A percentile compares a stretch with the other conserved stretches of the same genome.
phyloP scores from a whole-genome alignment of 371 early-diverging fungal genomes.

The Syncephalastrum racemosum region DNA sequence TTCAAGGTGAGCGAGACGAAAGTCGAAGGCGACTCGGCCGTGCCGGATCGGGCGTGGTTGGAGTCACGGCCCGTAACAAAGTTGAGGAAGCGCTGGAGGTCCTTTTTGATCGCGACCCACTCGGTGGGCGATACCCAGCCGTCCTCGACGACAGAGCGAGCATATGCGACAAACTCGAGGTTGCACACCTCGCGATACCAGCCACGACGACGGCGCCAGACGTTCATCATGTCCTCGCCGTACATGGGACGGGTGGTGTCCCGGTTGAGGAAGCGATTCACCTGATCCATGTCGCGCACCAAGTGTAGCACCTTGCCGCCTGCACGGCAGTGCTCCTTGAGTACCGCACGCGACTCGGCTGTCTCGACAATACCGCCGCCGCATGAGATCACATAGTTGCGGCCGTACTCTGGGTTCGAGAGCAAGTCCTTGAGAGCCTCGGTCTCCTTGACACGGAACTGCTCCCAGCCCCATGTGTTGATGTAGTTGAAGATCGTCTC shows the following conservation, averaged over 20 bases:
- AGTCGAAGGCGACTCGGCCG: constrained; percentile 58
- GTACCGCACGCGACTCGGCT: constrained; percentile 59
- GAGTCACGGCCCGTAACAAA: constrained; percentile 58
- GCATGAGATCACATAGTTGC: constrained; percentile 79
- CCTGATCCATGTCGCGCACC: constrained; percentile 78
- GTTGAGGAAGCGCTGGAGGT: constrained; percentile 65
- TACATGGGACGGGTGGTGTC: constrained; percentile 87
- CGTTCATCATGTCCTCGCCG: constrained; percentile 77
- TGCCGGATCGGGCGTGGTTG: constrained; percentile 41
- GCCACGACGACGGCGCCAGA: constrained; percentile 77
- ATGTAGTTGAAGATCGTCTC: constrained; percentile 81
- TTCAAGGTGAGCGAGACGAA: constrained; percentile 90
- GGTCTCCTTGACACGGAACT: constrained; percentile 84
- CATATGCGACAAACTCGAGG: constrained; percentile 74
- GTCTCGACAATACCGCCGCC: constrained; percentile 96
- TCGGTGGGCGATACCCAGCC: constrained; percentile 48
- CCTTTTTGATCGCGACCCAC: constrained; percentile 70
- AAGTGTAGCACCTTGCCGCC: constrained; percentile 81
- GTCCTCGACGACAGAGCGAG: constrained; percentile 32
- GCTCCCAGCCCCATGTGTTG: constrained; percentile 81
- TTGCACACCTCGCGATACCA: constrained; percentile 82
- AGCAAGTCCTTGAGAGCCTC: constrained; percentile 54
- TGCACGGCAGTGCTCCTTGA: constrained; percentile 55
- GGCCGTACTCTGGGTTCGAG: constrained; percentile 38
- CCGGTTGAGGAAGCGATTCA: constrained; percentile 71